Percentiles rank a stretch among this genome's conserved stretches.
Evolutionary conservation across 441 rosid species (phyloP).

Genomic region (Croton setiger): DNA sequence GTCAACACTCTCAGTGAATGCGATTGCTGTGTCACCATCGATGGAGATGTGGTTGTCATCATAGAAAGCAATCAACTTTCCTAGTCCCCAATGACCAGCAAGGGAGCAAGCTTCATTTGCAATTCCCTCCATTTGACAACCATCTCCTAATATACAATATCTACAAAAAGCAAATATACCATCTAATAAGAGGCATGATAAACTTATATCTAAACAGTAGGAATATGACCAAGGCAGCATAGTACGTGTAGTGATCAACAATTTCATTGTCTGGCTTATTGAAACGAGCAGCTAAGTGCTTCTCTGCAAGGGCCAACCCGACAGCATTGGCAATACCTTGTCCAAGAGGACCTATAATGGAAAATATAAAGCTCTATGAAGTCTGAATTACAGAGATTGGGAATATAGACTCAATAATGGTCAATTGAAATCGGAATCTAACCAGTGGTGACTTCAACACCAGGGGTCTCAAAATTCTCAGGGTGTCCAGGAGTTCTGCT

Average conservation of each 20-base stretch:
- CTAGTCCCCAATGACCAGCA: constrained; percentile 94
- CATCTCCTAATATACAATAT: constrained; percentile 76
- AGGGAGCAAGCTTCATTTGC: constrained; percentile 82
- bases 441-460: constrained; percentile 99
- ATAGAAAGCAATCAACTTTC: constrained; percentile 87
- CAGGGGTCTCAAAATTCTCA: constrained; percentile 98
- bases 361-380: neutral
- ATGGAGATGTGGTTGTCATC: constrained; percentile 97
- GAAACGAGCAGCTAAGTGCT: constrained; percentile 93
- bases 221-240: constrained; percentile 1
- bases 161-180: constrained; percentile 25
- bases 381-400: neutral
- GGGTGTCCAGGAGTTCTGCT: constrained; percentile 99
- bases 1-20: constrained; percentile 81
- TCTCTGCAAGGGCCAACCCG: constrained; percentile 98
- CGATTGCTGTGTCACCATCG: constrained; percentile 88
- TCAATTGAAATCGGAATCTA: constrained; percentile 20
- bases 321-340: constrained; percentile 98
- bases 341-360: constrained; percentile 87
- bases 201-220: constrained; percentile 9
- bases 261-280: constrained; percentile 92
- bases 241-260: constrained; percentile 92
- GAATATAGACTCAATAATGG: neutral
- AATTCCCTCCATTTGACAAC: constrained; percentile 95
- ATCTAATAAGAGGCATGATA: neutral